Base-by-base conservation (phyloP, 805 yeast genomes). In the Yarrowia hollandica region DNA sequence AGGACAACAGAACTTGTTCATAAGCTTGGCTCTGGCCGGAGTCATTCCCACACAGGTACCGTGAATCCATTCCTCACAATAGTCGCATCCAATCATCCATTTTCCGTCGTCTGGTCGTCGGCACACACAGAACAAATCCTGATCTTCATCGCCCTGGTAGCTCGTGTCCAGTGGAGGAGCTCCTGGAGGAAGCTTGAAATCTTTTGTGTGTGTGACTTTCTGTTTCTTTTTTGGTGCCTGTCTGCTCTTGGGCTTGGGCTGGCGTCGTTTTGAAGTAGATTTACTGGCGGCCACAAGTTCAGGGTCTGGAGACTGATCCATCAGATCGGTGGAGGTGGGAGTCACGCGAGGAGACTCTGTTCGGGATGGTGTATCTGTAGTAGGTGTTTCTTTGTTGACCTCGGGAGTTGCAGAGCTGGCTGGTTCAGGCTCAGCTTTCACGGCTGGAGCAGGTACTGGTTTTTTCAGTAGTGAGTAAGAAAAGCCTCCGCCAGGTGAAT, bases 1-100 rank as follows among this genome's bases (percentile, higher is more conserved):
- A 9, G 86, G 85, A 67, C 97, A 90, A 68, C 75, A 86, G 67
- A 79, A 90, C 59, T 79, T 79, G 46, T 80, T 76, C 10, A 90
- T 83, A 54, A 90, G 73, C 35, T 78, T 75, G 60, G 80, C 77
- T 66, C 78, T 79, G 58, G 75, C 71, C 8, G 68, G 69, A 55
- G 83, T 77, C 33, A 90, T 68, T 56, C 77, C 78, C 78, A 90
- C 81, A 69, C 97, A 91, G 44, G 73, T 74, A 71, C 90, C 88
- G 71, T 91, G 97, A 68, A 79, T 91, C 97, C 97, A 91, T 61
- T 89, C 96, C 67, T 90, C 96, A 72, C 97, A 91, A 5, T 89
- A 91, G 69, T 90, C 97, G 69, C 97, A 90, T 0, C 87, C 89
- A n/a, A 91, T 86, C 97, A 91, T 91, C 68, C 90, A 73, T 60